phyloP scores from a whole-genome alignment of 1,284 basidiomycete genomes.

The Rhodotorula sp. region DNA sequence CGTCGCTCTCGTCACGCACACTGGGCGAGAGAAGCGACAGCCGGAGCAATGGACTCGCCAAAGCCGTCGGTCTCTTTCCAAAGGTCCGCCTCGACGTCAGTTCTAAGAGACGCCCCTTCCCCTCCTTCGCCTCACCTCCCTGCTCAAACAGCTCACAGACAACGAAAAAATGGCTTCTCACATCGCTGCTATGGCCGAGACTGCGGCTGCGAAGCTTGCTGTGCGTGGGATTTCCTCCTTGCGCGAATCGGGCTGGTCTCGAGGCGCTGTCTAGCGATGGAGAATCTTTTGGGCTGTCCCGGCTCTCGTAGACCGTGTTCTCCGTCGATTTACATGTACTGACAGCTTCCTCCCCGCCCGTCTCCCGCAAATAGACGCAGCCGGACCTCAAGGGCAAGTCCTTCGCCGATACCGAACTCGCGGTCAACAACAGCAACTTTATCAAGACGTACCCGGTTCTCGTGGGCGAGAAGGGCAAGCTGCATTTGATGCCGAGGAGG shows the following conservation, averaged over 20 bases:
- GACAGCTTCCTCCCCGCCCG: neutral
- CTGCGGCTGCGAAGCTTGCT: conserved; percentile 6
- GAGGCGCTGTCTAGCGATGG: neutral
- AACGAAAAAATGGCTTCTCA: conserved; percentile 1
- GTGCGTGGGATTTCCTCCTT: neutral
- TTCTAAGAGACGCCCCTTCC: neutral
- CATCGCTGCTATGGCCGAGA: conserved; percentile 6
- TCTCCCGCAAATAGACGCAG: neutral
- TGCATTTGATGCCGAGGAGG: conserved; percentile 19
- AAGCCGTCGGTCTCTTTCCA: no score
- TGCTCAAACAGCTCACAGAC: no score
- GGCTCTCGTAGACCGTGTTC: neutral
- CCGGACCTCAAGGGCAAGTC: conserved; percentile 6
- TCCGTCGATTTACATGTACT: neutral
- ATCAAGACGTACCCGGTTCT: conserved; percentile 20
- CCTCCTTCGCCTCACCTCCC: neutral
- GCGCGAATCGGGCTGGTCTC: no score
- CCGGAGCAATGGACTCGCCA: no score
- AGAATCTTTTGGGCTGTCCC: neutral
- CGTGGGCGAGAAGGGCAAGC: conserved; percentile 18
- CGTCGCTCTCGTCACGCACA: no score
- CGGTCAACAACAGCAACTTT: conserved; percentile 6
- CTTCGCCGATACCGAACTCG: conserved; percentile 6
- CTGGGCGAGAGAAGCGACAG: no score
- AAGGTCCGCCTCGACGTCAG: no score